Evolutionary conservation across 2,329 filamentous ascomycete genomes (phyloP), one percentile per base, ranked within the genome.

Genomic region (Didymella lethalis): DNA sequence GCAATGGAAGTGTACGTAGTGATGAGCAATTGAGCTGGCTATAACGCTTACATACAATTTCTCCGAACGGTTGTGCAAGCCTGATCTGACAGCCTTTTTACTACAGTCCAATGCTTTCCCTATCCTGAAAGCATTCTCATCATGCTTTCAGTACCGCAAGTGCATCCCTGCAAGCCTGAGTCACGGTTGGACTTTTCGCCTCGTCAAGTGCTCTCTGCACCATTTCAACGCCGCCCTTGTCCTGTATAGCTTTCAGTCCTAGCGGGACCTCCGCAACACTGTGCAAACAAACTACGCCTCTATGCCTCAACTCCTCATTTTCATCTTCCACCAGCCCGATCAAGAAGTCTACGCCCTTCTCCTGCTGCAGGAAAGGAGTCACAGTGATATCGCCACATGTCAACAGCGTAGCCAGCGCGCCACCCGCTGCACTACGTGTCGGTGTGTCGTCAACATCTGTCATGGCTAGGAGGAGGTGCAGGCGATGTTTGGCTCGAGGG

Each of bases 401-500:
- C 0, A 93, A 93, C 25, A 99, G 79, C 77, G 91, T 91, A 0
- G 94, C 95, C 48, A 99, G 77, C 0, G 93, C 94, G 1, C 95
- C 95, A 2, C 93, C 93, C 0, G 95, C 93, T 0, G 93, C 95
- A 47, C 88, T 87, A 29, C 94, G 83, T 0, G 93, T 97, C 0
- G 86, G 87, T 7, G 86, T 77, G 65, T 98, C 93, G 49, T 96
- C 90, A 1, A 92, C 88, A 71, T 98, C 93, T 0, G 92, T 89
- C 34, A 99, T 86, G 0, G 94, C 95, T 12, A 97, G 85, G 0
- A 99, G 81, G 38, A 98, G 87, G 71, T 96, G 90, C 41, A 98
- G 78, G 0, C 94, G 85, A 53, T 91, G 88, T 26, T 84, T 85
- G 0, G 92, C 90, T 61, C 89, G 85, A 26, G 85, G 83, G 0